phyloP scores from a whole-genome alignment of 345 rosid species.

The Eucalyptus polybractea region DNA sequence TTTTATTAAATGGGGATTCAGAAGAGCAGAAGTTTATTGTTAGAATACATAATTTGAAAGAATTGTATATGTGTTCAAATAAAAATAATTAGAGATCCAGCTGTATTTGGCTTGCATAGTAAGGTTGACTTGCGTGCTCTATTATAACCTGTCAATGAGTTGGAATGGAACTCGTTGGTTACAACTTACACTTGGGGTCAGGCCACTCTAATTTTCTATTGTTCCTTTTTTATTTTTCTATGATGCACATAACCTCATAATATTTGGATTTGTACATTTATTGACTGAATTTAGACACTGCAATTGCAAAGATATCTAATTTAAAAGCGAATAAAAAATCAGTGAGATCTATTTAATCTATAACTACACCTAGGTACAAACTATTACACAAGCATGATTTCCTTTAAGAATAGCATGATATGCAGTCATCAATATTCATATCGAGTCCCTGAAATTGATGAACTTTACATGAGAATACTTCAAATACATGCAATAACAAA shows the following conservation, averaged over 20 bases:
- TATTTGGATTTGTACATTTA: neutral
- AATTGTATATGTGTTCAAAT: neutral
- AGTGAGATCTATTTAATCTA: neutral
- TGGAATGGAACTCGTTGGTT: slow-evolving; percentile 2
- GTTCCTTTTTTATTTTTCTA: neutral
- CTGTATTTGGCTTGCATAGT: slow-evolving; percentile 29
- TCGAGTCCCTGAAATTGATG: neutral
- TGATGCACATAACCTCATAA: neutral
- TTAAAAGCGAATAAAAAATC: neutral
- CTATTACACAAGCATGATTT: neutral
- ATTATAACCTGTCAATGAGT: slow-evolving; percentile 22
- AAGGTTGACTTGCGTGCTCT: slow-evolving; percentile 7
- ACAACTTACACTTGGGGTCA: neutral
- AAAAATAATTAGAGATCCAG: slow-evolving; percentile 11
- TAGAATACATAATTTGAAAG: too few relatives aligned
- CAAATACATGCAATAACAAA: neutral
- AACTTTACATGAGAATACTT: neutral
- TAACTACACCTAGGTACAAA: neutral
- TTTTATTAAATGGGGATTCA: neutral
- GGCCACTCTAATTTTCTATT: neutral
- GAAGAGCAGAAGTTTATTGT: neutral
- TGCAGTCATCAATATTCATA: neutral
- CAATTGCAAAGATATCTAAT: neutral
- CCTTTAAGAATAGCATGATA: neutral
- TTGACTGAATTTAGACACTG: neutral